Conservation (phyloP, 1,284 basidiomycete genomes). For the Rhodotorula sp. region DNA sequence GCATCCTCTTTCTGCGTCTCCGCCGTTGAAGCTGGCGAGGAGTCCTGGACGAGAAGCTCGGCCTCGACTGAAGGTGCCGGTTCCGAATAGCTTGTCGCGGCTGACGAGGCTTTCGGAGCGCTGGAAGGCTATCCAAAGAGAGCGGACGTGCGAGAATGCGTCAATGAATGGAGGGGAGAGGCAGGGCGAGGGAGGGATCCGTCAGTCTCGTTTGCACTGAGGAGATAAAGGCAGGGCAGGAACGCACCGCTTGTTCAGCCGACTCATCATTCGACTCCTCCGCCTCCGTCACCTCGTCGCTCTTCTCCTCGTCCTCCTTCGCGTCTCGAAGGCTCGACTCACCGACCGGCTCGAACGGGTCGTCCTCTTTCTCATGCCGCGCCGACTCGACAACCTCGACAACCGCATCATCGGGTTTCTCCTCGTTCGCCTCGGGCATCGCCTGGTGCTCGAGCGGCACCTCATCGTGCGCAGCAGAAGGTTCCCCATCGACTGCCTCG, state of each 20-base stretch:
- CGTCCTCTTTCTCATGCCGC: neutral
- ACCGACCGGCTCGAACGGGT: neutral
- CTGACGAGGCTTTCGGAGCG: conserved; percentile 34
- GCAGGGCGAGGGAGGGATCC: no score
- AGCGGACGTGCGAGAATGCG: neutral
- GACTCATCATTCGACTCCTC: no score
- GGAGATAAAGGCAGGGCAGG: no score
- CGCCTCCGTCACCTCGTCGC: conserved; percentile 58
- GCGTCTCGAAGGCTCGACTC: conserved; percentile 27
- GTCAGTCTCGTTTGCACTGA: no score
- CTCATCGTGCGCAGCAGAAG: neutral
- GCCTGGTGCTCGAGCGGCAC: neutral
- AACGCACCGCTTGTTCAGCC: conserved; percentile 5
- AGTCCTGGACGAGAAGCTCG: neutral
- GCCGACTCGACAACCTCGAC: neutral
- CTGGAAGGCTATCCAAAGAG: conserved; percentile 2
- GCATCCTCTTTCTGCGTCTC: neutral
- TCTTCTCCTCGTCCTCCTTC: conserved; percentile 50
- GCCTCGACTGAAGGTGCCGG: neutral
- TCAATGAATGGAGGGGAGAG: neutral
- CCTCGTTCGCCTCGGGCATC: conserved; percentile 1
- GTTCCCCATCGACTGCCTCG: neutral
- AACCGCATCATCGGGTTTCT: conserved; percentile 17
- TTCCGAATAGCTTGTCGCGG: conserved; percentile 50
- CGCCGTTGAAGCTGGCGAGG: neutral